Conservation (phyloP, 129 eudicot genomes). For the Glebionis coronaria region DNA sequence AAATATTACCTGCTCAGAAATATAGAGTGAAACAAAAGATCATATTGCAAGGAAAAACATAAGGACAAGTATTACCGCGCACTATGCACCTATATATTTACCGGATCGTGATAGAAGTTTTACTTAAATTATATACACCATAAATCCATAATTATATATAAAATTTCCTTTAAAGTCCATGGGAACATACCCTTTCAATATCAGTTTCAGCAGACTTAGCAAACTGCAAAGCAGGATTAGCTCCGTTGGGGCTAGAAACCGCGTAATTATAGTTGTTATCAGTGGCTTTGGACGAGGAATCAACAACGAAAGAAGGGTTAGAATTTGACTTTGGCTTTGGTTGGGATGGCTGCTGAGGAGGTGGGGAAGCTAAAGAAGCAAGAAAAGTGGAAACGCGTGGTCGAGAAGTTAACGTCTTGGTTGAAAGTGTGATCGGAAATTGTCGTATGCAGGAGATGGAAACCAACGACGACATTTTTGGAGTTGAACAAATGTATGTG, state of each 20-base stretch:
- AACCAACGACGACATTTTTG: conserved; percentile 41
- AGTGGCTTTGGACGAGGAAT: conserved; percentile 14
- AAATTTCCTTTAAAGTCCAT: neutral
- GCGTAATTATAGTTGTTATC: conserved; percentile 41
- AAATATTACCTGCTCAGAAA: conserved; percentile 57
- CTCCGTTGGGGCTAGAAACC: conserved; percentile 45
- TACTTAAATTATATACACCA: neutral
- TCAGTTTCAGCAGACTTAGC: conserved; percentile 57
- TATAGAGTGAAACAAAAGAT: too few relatives aligned
- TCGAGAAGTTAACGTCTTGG: conserved; percentile 14
- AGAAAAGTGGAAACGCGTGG: conserved; percentile 25
- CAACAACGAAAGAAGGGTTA: conserved; percentile 17
- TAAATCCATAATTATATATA: neutral
- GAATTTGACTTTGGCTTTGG: conserved; percentile 25
- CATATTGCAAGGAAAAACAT: too few relatives aligned
- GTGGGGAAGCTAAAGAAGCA: conserved; percentile 47
- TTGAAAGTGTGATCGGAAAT: conserved; percentile 31
- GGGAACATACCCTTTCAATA: conserved; percentile 58
- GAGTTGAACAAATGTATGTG: neutral
- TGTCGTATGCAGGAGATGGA: conserved; percentile 30
- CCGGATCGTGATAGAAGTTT: too few relatives aligned
- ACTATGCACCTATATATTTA: too few relatives aligned
- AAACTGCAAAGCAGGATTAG: conserved; percentile 38
- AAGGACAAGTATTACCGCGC: too few relatives aligned
- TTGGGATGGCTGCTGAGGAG: conserved; percentile 25